Evolutionary conservation across 2,329 filamentous ascomycete species (phyloP), one percentile per base, ranked within the genome.

Genomic region (Orbilia oligospora): DNA sequence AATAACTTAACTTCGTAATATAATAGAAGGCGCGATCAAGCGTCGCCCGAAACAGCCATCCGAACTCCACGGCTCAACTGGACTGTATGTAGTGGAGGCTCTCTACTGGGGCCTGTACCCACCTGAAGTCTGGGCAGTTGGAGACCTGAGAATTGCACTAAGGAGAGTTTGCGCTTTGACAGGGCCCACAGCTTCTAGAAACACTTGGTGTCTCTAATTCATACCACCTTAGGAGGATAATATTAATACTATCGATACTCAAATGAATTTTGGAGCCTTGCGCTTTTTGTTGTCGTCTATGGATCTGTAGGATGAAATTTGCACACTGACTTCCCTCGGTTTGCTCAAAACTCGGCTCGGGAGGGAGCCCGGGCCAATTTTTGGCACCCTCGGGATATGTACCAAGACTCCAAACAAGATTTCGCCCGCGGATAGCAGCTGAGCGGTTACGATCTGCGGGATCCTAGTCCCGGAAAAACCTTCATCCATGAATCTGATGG

Each of bases 391-490:
- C 66, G 66, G 66, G 41, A 70, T 56, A n/a, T n/a, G n/a, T n/a
- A 69, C 51, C 41, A 51, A 46, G 51, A 44, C 65, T 38, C 33
- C 33, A 69, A 46, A 18, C 55, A 64, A 14, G 30, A 63, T 49
- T 63, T 71, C 55, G 55, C 67, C 67, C 67, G 67, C 44, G 51
- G 66, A 53, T 41, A 49, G 56, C 56, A 71, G 46, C 16, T 46
- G 58, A 73, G 71, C 71, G 71, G 71, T 75, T 75, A 75, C 64
- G 71, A 75, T 75, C 51, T 75, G 68, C 63, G 51, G 51, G 20
- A 72, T 68, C 75, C 75, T 72, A 64, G 75, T 20, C 51, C 68
- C 75, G 75, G 75, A 78, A 78, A 78, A 78, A 78, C 75, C 75
- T 78, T 78, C 75, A 78, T 78, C 75, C 75, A 78, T 72, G 75